Evolutionary conservation across 306 rosid genomes (phyloP).

Genomic region (Dicorynia guianensis): DNA sequence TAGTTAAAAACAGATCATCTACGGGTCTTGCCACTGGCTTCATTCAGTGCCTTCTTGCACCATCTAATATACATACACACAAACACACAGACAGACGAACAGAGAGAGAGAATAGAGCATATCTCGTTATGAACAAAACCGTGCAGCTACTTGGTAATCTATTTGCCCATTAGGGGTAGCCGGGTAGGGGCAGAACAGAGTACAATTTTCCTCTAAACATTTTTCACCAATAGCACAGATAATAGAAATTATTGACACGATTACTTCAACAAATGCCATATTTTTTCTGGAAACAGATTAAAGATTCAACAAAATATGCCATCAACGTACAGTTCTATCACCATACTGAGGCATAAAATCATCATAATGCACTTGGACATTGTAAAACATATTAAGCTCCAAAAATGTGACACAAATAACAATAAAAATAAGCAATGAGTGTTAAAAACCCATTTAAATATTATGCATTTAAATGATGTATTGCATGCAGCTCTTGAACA

Average conservation of each 20-base stretch:
- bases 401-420: not conserved
- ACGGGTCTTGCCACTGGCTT: constrained; percentile 12
- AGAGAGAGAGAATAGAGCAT: constrained; percentile 16
- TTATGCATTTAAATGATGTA: not conserved
- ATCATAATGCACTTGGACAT: too few relatives aligned
- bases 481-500: not conserved
- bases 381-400: not conserved
- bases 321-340: too few relatives aligned
- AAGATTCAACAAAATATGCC: too few relatives aligned
- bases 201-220: not conserved
- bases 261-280: not conserved
- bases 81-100: not conserved
- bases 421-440: not conserved
- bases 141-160: constrained; percentile 20
- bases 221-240: not conserved
- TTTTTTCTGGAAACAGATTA: too few relatives aligned
- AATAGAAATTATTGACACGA: too few relatives aligned
- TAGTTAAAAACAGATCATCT: constrained; percentile 35
- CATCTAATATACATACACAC: not conserved
- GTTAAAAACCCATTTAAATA: not conserved
- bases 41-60: constrained; percentile 38
- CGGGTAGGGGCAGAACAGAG: constrained; percentile 32
- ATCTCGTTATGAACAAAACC: constrained; percentile 28
- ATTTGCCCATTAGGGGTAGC: constrained; percentile 44
- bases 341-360: too few relatives aligned